Base-by-base conservation (phyloP, 1,284 basidiomycete species). In the Malassezia slooffiae region DNA sequence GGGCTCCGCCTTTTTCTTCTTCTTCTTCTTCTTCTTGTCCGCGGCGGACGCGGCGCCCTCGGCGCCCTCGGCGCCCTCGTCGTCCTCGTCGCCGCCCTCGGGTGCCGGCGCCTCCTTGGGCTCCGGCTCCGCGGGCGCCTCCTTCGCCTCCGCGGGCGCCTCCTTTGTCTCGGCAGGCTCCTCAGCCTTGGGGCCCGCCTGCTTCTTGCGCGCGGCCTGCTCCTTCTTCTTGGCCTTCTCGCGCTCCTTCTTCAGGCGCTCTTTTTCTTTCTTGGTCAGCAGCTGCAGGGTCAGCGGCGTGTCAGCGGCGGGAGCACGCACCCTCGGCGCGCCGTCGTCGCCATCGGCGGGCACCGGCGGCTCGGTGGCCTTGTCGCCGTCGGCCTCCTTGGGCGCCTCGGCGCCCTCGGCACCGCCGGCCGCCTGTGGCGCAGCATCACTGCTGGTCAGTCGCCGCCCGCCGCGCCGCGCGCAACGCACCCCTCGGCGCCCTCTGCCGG, bases 211-310 rank as follows among this genome's bases (percentile, higher is more conserved):
- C 32, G 52, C 47, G 33, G 52, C 41, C 38, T 45, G 39, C 27
- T 31, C 39, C 23, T 52, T 54, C 29, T 53, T 51, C 44, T 58
- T 52, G 20, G 49, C 62, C 48, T 66, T 67, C 38, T 67, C 65
- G 43, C 59, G 63, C 44, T 67, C 65, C 50, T 67, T 67, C 34
- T 67, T 67, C 32, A 67, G 50, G 36, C 60, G 60, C 51, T 67
- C 65, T 50, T 67, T 67, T 42, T 67, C 65, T 46, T 67, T 67
- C 51, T 67, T 67, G 20, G 61, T 58, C 26, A 67, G 50, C 20
- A 67, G 55, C 47, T 54, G 50, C 21, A 40, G n/a, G n/a, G 52
- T 31, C 12, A 33, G 28, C 24, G 20, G 19, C 23, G 30, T 20
- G 29, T 38, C 35, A 29, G 42, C 41, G n/a, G n/a, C n/a, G n/a